Conservation (phyloP, 1,284 basidiomycete species). For the Naganishia sp. region DNA sequence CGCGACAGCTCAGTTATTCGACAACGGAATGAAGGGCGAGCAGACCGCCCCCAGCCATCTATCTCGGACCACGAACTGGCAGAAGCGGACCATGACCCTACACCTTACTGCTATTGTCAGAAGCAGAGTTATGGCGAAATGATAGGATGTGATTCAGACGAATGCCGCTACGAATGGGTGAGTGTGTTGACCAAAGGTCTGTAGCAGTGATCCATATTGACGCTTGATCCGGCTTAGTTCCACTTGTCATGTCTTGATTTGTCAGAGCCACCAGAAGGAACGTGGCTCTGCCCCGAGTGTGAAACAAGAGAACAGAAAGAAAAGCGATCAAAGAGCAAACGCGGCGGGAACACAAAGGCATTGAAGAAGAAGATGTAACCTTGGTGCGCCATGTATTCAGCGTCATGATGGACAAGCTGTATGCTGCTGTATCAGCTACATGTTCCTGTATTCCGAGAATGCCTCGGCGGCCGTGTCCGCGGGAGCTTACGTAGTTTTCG, state of each 20-base stretch:
- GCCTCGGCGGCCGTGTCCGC: too few relatives aligned
- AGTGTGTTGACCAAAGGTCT: conserved; percentile 49
- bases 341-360: neutral
- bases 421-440: neutral
- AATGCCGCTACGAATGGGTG: conserved; percentile 92
- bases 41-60: neutral
- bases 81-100: conserved; percentile 68
- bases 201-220: neutral
- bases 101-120: conserved; percentile 85
- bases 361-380: conserved; percentile 13
- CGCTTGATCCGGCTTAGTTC: conserved; percentile 61
- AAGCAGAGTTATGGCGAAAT: conserved; percentile 79
- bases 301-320: conserved; percentile 23
- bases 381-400: too few relatives aligned
- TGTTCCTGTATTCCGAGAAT: too few relatives aligned
- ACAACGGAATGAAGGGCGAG: neutral
- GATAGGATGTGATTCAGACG: conserved; percentile 92
- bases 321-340: conserved; percentile 10
- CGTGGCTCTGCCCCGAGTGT: conserved; percentile 69
- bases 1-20: neutral
- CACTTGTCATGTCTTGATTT: conserved; percentile 79
- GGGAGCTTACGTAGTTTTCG: too few relatives aligned
- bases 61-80: conserved; percentile 42
- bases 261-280: conserved; percentile 67
- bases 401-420: neutral